Conservation (phyloP, 495 filamentous ascomycete genomes). For the Xylaria flabelliformis region DNA sequence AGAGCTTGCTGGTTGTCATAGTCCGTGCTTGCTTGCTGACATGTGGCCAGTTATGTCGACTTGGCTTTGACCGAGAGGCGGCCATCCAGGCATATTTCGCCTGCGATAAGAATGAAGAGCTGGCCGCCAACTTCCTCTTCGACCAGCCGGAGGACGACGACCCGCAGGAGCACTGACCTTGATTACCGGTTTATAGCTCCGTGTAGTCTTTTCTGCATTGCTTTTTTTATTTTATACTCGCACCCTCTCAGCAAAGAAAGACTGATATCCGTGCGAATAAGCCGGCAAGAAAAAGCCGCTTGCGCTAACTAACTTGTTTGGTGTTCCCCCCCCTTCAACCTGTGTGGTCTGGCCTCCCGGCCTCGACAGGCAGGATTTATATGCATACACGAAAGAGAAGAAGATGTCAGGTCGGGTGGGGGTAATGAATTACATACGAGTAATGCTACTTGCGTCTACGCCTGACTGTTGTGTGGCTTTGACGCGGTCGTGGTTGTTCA, state of each 20-base stretch:
- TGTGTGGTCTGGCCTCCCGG: slow-evolving; percentile 1
- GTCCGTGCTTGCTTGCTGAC: slow-evolving; percentile 40
- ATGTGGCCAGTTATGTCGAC: slow-evolving; percentile 73
- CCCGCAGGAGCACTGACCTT: slow-evolving; percentile 39
- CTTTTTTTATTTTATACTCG: slow-evolving; percentile 13
- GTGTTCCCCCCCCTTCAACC: slow-evolving; percentile 9
- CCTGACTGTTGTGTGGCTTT: neutral
- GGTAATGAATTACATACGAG: slow-evolving; percentile 12
- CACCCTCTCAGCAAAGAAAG: slow-evolving; percentile 17
- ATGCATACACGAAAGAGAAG: slow-evolving; percentile 10
- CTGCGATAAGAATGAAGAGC: slow-evolving; percentile 98
- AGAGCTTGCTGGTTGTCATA: neutral
- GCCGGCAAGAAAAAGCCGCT: slow-evolving; percentile 10
- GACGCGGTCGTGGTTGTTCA: neutral
- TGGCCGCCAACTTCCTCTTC: slow-evolving; percentile 97
- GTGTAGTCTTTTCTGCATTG: slow-evolving; percentile 10
- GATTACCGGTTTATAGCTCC: neutral
- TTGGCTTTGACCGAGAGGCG: slow-evolving; percentile 90
- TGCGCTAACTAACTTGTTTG: neutral
- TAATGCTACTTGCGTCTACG: neutral
- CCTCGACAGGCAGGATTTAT: slow-evolving; percentile 20
- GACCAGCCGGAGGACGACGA: slow-evolving; percentile 93
- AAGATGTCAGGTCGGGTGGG: neutral
- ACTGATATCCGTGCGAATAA: slow-evolving; percentile 22
- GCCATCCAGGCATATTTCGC: slow-evolving; percentile 99